phyloP scores from a whole-genome alignment of 2,329 filamentous ascomycete genomes.

The Beauveria sp. region DNA sequence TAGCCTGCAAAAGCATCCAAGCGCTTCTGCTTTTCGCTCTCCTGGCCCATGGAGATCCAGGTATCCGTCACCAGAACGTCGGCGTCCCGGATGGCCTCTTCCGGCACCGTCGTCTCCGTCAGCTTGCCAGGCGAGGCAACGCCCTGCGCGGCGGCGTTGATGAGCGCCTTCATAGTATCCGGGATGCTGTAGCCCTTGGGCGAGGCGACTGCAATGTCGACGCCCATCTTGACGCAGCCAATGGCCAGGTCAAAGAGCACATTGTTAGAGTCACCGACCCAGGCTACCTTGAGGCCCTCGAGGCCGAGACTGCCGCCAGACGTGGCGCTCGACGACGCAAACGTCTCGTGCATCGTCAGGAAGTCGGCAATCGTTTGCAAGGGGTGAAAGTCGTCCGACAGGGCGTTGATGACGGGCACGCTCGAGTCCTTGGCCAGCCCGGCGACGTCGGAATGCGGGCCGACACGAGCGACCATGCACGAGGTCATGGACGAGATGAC shows the following conservation, averaged over 20 bases:
- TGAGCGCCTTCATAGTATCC: conserved; percentile 62
- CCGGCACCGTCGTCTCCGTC: conserved; percentile 68
- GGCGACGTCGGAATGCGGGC: conserved; percentile 66
- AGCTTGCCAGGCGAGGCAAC: conserved; percentile 57
- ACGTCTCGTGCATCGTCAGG: conserved; percentile 77
- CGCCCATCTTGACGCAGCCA: conserved; percentile 76
- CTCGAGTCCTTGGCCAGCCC: conserved; percentile 63
- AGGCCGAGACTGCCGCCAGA: conserved; percentile 51
- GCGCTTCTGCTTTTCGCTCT: conserved; percentile 70
- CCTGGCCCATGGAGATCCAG: conserved; percentile 98
- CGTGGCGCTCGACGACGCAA: conserved; percentile 42
- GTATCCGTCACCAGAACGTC: conserved; percentile 94
- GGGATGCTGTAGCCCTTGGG: conserved; percentile 81
- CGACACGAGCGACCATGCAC: conserved; percentile 73
- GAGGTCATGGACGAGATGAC: conserved; percentile 94
- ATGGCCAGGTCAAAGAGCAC: conserved; percentile 92
- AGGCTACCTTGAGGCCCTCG: conserved; percentile 82
- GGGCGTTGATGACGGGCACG: conserved; percentile 78
- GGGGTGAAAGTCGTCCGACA: conserved; percentile 88
- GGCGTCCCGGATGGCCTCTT: conserved; percentile 77
- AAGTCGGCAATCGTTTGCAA: conserved; percentile 93
- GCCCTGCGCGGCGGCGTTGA: conserved; percentile 53
- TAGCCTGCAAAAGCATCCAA: conserved; percentile 80
- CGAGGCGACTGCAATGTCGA: conserved; percentile 80
- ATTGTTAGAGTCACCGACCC: conserved; percentile 96